Evolutionary conservation across 441 rosid genomes (phyloP), one percentile per base, ranked within the genome.

Genomic region (Aleurites moluccanus): DNA sequence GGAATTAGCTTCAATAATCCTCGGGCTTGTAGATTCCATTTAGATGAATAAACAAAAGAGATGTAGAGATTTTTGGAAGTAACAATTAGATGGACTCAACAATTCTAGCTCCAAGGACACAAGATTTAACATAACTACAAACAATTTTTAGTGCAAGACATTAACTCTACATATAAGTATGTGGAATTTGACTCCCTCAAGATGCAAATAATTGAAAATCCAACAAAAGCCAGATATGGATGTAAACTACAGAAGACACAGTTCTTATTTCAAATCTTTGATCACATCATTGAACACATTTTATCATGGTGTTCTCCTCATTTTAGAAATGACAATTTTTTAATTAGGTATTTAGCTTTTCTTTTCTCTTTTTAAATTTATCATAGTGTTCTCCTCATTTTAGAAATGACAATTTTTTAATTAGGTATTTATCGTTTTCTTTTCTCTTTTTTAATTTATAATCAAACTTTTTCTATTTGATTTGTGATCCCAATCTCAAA

Each of bases 341-440:
- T 65, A 42, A 21, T 42, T 65, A 21, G 6, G 66, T 62, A 38
- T 0, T 33, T 33, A 35, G 16, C 68, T 65, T 23, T 6, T 28
- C 10, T 28, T 28, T 6, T 28, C 33, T 35, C 2, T 3, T 9
- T 64, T 64, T 20, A 23, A 27, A 21, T 65, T 42, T 42, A 44
- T 44, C n/a, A n/a, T n/a, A 30, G 10, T 42, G 44, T 64, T 64
- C 49, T 38, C 57, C 10, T 64, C 68, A 64, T 40, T 63, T 63
- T 44, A 65, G 18, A 65, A 65, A 65, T 21, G 10, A 42, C 7
- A 42, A 44, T 6, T 10, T 40, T 60, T 21, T 65, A 42, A 21
- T 42, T 65, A 21, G 6, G 66, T 62, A 38, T 0, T 33, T 33
- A 35, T 33, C 68, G 3, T 65, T 23, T 6, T 28, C 10, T 28